Evolutionary conservation across 768 basidiomycete species (phyloP).

Genomic region (Amanita polypyramis): DNA sequence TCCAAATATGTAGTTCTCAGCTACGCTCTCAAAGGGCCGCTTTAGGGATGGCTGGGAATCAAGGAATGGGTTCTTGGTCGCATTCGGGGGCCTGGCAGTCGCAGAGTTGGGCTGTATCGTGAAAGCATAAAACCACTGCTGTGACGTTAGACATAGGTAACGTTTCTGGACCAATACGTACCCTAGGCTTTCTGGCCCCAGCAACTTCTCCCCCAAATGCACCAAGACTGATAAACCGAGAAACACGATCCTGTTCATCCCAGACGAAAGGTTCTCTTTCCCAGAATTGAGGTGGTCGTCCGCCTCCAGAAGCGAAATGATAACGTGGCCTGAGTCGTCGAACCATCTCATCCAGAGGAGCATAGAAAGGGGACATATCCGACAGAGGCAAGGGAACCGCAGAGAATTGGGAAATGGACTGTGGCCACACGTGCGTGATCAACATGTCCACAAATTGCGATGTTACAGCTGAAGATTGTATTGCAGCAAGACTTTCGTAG

Average conservation of each 20-base stretch:
- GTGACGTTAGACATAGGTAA: slow-evolving; percentile 1
- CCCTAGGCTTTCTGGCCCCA: slow-evolving; percentile 74
- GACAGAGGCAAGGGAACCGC: slow-evolving; percentile 37
- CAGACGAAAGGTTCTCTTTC: slow-evolving; percentile 90
- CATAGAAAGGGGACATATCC: slow-evolving; percentile 32
- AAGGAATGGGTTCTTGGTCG: slow-evolving; percentile 63
- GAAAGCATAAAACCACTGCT: slow-evolving; percentile 97
- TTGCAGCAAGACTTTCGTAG: slow-evolving; percentile 57
- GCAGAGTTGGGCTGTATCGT: slow-evolving; percentile 52
- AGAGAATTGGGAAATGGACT: slow-evolving; percentile 52
- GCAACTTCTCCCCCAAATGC: slow-evolving; percentile 63
- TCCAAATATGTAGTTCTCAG: slow-evolving; percentile 65
- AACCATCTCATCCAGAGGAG: slow-evolving; percentile 57
- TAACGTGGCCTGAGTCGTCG: slow-evolving; percentile 73
- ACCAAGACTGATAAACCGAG: slow-evolving; percentile 80
- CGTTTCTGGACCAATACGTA: slow-evolving; percentile 26
- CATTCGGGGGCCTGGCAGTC: slow-evolving; percentile 43
- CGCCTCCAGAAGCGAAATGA: slow-evolving; percentile 65
- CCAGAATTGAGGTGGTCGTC: slow-evolving; percentile 75
- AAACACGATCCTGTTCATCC: slow-evolving; percentile 58
- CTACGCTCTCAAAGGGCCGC: slow-evolving; percentile 39
- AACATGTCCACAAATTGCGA: slow-evolving; percentile 73
- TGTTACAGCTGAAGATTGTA: slow-evolving; percentile 47
- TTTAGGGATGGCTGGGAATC: slow-evolving; percentile 35
- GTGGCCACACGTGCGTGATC: slow-evolving; percentile 72